A percentile compares a stretch with the other conserved stretches of the same genome.
Evolutionary conservation across 2,329 filamentous ascomycete species (phyloP).

Genomic region (Neurospora sp.): DNA sequence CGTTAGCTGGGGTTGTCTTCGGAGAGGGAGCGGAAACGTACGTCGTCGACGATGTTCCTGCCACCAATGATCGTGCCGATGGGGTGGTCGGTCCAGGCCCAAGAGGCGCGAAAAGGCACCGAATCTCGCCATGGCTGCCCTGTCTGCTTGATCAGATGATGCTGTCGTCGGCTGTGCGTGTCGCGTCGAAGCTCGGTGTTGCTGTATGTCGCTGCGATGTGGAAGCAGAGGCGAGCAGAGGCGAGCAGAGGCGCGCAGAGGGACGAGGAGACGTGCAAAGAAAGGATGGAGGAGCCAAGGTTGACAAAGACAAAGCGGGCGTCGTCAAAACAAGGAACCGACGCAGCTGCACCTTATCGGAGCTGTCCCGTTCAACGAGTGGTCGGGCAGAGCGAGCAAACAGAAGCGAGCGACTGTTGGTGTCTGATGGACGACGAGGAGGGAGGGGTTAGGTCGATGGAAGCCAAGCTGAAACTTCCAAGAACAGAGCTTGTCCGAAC

Average conservation of each 20-base stretch:
- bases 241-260: neutral
- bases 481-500: neutral
- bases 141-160: constrained; percentile 7
- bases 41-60: constrained; percentile 22
- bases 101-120: constrained; percentile 12
- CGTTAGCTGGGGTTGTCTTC: constrained; percentile 2
- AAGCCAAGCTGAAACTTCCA: too few species aligned
- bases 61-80: constrained; percentile 20
- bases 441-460: too few species aligned
- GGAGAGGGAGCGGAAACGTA: constrained; percentile 10
- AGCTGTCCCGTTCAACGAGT: neutral
- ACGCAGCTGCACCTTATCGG: neutral
- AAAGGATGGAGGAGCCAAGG: neutral
- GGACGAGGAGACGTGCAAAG: neutral
- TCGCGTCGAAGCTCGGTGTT: neutral
- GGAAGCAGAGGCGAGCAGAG: neutral
- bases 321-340: neutral
- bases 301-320: neutral
- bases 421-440: too few species aligned
- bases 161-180: neutral
- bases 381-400: neutral
- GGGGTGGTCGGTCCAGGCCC: constrained; percentile 22
- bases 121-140: constrained; percentile 16
- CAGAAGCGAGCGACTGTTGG: neutral
- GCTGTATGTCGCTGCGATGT: neutral